phyloP scores from a whole-genome alignment of 2,329 filamentous ascomycete genomes.

The Ophiocordyceps sinensis region DNA sequence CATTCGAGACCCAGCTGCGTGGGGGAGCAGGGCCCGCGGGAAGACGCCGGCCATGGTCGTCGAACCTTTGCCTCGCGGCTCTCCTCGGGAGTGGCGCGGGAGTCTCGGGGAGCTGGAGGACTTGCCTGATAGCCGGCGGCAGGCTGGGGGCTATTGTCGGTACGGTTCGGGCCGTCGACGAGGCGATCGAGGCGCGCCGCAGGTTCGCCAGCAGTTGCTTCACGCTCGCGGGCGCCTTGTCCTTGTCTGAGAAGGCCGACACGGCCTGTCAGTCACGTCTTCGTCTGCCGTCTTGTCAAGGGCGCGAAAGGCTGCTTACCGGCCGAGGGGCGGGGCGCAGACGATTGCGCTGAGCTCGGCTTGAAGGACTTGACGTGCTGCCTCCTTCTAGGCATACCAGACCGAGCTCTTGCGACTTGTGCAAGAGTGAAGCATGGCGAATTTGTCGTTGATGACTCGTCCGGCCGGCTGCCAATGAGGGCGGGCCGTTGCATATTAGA shows the following conservation, averaged over 20 bases:
- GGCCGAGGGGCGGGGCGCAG: constrained; percentile 12
- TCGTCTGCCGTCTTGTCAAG: background rate
- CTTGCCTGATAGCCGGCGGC: constrained; percentile 41
- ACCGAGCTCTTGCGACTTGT: background rate
- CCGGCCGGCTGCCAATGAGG: background rate
- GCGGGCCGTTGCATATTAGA: background rate
- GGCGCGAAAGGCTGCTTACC: constrained; percentile 8
- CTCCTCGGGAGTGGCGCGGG: constrained; percentile 35
- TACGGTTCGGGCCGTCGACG: constrained; percentile 13
- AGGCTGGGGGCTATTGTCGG: constrained; percentile 33
- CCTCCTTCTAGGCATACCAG: constrained; percentile 50
- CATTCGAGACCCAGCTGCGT: constrained; percentile 34
- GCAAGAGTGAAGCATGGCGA: background rate
- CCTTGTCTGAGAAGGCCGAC: background rate
- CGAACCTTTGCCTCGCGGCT: constrained; percentile 24
- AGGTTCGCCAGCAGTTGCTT: constrained; percentile 46
- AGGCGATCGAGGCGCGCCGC: constrained; percentile 28
- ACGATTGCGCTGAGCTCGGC: constrained; percentile 29
- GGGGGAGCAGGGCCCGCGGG: constrained; percentile 47
- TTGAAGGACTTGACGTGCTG: constrained; percentile 41
- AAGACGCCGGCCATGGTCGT: constrained; percentile 31
- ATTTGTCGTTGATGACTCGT: background rate
- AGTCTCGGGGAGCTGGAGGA: constrained; percentile 45
- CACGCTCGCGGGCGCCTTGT: constrained; percentile 26
- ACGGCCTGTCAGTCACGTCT: background rate